phyloP scores from a whole-genome alignment of 257 asterid species.

The Anisodus acutangulus region DNA sequence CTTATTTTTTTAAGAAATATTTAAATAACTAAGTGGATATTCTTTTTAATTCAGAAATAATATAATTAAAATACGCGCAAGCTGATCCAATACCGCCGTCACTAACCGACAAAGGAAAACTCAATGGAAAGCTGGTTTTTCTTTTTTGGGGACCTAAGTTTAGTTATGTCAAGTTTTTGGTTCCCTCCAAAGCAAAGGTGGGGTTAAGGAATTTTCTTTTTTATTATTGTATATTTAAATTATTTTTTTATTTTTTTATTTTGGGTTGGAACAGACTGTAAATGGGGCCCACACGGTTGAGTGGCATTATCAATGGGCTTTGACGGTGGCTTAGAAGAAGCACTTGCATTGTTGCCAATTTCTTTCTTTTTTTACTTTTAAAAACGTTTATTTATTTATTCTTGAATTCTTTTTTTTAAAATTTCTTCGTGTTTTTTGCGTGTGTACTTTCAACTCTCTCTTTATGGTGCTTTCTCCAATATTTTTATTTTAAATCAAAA shows the following conservation, averaged over 20 bases:
- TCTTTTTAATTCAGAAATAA: no score
- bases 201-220: not conserved
- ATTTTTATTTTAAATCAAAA: not conserved
- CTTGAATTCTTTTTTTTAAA: not conserved
- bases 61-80: not conserved
- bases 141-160: not conserved
- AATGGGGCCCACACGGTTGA: conserved; percentile 41
- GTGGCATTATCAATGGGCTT: not conserved
- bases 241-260: not conserved
- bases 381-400: no score
- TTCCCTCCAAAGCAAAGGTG: not conserved
- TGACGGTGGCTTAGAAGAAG: conserved; percentile 42
- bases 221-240: not conserved
- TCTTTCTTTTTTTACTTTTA: no score
- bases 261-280: conserved; percentile 43
- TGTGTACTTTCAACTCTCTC: not conserved
- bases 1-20: no score
- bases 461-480: not conserved
- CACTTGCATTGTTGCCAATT: not conserved
- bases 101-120: not conserved
- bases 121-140: not conserved
- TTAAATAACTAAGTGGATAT: no score
- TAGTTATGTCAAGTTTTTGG: not conserved
- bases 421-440: not conserved
- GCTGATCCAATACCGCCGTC: not conserved